Percentiles rank a stretch among this genome's conserved stretches.
These are phyloP conservation scores for Pseudovirgaria hyperparasitica DNA, from an alignment of 2,329 filamentous ascomycete species.

Conservation along the genomic window DNA sequence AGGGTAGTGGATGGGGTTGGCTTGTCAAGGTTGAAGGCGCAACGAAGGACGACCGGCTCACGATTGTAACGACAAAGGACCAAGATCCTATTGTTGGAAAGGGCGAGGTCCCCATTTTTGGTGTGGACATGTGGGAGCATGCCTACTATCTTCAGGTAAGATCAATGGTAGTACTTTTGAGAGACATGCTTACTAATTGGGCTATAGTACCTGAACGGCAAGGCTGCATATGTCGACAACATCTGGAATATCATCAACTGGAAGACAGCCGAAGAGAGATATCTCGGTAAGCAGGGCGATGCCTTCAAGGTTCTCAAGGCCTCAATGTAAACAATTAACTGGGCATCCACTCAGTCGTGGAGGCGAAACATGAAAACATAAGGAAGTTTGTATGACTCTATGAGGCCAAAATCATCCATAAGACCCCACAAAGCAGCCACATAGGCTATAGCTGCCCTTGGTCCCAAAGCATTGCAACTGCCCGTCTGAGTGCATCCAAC, in stretches of 20 bases:
- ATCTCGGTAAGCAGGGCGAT: constrained; percentile 31
- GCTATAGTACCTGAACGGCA: constrained; percentile 58
- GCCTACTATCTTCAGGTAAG: constrained; percentile 71
- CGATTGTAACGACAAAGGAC: constrained; percentile 72
- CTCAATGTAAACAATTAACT: constrained; percentile 9
- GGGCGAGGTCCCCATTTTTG: constrained; percentile 54
- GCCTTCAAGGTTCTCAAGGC: constrained; percentile 26
- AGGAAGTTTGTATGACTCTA: not conserved
- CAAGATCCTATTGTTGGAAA: constrained; percentile 62
- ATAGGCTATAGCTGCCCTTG: not conserved
- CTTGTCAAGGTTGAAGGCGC: constrained; percentile 52
- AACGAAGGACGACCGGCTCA: constrained; percentile 39
- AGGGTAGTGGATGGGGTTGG: constrained; percentile 86
- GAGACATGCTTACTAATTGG: constrained; percentile 6
- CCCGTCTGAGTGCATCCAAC: not conserved
- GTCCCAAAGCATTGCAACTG: not conserved
- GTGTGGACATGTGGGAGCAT: constrained; percentile 89
- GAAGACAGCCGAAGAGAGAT: constrained; percentile 55
- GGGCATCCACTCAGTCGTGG: too few species aligned
- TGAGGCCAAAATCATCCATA: constrained; percentile 10
- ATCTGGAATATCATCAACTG: constrained; percentile 73
- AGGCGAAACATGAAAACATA: not conserved
- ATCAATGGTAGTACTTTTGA: not conserved
- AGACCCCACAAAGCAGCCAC: not conserved
- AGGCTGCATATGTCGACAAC: constrained; percentile 61